Evolutionary conservation across 73 alveolate genomes (phyloP).

Genomic region (Stentor roeselii): DNA sequence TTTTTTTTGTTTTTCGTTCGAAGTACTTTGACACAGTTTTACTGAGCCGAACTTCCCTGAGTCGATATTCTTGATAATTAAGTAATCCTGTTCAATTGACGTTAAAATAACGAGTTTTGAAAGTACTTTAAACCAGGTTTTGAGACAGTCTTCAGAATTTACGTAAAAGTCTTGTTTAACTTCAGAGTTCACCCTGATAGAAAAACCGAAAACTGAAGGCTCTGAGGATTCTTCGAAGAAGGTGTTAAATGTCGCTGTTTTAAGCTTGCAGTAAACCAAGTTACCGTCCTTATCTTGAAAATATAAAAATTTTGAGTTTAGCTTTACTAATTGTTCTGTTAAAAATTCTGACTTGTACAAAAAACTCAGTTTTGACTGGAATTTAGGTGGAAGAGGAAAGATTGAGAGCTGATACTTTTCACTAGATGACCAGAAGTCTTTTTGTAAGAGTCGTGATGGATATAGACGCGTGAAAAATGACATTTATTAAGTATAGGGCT

Average conservation of each 20-base stretch:
- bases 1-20: not conserved
- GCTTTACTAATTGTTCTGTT: not conserved
- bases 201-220: not conserved
- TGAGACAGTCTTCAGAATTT: not conserved
- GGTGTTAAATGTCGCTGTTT: no score
- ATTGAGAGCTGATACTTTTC: no score
- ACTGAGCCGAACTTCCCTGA: slow-evolving; percentile 6
- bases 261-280: not conserved
- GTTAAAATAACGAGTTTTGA: not conserved
- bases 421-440: no score
- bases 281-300: not conserved
- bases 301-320: no score
- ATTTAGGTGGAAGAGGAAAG: no score
- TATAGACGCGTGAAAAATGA: no score
- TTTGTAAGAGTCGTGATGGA: no score
- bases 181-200: not conserved
- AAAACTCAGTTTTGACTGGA: no score
- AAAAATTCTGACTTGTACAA: not conserved
- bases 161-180: not conserved
- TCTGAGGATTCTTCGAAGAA: not conserved
- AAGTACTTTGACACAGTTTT: slow-evolving; percentile 4
- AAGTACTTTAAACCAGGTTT: not conserved
- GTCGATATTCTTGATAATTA: slow-evolving; percentile 24
- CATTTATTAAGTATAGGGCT: no score
- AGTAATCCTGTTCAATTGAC: not conserved